These are phyloP conservation scores for Lactarius tabidus DNA, from an alignment of 768 basidiomycete species.

Conservation along the genomic window DNA sequence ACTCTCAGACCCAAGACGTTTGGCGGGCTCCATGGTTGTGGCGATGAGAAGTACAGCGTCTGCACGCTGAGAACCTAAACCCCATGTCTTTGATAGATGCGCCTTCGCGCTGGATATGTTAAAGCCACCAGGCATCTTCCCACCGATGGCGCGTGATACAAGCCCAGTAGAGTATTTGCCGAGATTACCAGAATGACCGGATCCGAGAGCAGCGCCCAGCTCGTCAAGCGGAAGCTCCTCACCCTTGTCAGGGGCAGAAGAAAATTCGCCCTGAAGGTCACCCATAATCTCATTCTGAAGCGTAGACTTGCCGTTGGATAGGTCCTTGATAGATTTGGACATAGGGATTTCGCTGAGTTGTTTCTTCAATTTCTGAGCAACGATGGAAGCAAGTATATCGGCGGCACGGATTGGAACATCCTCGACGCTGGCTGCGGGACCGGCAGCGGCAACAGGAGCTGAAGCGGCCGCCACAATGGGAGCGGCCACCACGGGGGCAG, in stretches of 20 bases:
- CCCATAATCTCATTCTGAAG: constrained; percentile 98
- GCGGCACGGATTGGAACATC: constrained; percentile 89
- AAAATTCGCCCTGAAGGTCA: constrained; percentile 92
- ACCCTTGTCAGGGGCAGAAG: constrained; percentile 94
- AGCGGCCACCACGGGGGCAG: constrained; percentile 33
- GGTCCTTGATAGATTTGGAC: constrained; percentile 94
- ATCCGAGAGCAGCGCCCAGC: constrained; percentile 77
- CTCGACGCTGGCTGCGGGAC: constrained; percentile 61
- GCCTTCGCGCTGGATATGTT: constrained; percentile 87
- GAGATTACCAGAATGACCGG: constrained; percentile 78
- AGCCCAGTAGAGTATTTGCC: constrained; percentile 94
- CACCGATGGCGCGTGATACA: constrained; percentile 85
- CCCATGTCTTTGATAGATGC: constrained; percentile 90
- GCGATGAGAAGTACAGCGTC: constrained; percentile 89
- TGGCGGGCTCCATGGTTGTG: constrained; percentile 90
- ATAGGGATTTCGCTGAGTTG: constrained; percentile 82
- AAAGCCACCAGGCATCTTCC: constrained; percentile 99
- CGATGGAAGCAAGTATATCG: constrained; percentile 82
- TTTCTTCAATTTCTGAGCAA: constrained; percentile 99
- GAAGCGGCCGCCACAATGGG: constrained; percentile 38
- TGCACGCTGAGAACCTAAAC: constrained; percentile 83
- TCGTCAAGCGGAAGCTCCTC: constrained; percentile 97
- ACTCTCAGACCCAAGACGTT: constrained; percentile 84
- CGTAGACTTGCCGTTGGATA: constrained; percentile 97
- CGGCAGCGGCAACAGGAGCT: constrained; percentile 42